Evolutionary conservation across 1,284 basidiomycete genomes (phyloP).

Genomic region (Apiotrichum domesticum): DNA sequence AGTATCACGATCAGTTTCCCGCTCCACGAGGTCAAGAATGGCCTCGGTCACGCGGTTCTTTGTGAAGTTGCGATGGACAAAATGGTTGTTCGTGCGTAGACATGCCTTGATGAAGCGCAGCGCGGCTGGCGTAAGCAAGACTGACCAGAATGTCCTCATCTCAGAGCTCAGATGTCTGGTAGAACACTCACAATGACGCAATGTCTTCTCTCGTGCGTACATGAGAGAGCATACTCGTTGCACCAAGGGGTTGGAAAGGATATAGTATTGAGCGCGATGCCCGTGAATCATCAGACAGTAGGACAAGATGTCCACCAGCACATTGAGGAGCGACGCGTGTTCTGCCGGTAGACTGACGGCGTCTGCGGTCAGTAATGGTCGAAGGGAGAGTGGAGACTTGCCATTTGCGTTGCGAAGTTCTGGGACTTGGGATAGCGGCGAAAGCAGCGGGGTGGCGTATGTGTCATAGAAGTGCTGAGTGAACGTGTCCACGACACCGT

Average conservation of each 20-base stretch:
- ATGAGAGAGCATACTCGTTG: constrained; percentile 70
- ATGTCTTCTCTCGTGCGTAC: constrained; percentile 78
- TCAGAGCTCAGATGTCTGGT: too few species aligned
- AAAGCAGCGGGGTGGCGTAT: constrained; percentile 67
- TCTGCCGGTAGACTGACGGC: neutral
- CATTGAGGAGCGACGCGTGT: constrained; percentile 63
- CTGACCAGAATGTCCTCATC: neutral
- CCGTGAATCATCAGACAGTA: constrained; percentile 82
- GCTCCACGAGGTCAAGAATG: constrained; percentile 71
- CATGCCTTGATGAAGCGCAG: constrained; percentile 86
- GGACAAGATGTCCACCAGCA: constrained; percentile 82
- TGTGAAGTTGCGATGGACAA: constrained; percentile 74
- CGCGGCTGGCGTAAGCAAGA: constrained; percentile 51
- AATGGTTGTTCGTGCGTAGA: constrained; percentile 77
- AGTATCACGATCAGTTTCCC: constrained; percentile 81
- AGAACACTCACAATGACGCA: constrained; percentile 64
- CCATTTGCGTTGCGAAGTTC: constrained; percentile 45
- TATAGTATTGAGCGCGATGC: constrained; percentile 83
- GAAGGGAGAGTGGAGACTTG: too few species aligned
- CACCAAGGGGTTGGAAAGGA: constrained; percentile 72
- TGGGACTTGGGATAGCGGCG: constrained; percentile 69
- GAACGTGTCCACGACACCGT: constrained; percentile 65
- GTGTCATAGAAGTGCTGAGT: constrained; percentile 83
- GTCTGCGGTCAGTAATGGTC: neutral
- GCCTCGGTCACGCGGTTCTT: constrained; percentile 79